These are phyloP conservation scores for Botryosphaeria dothidea DNA, from an alignment of 2,329 filamentous ascomycete species.

Conservation along the genomic window DNA sequence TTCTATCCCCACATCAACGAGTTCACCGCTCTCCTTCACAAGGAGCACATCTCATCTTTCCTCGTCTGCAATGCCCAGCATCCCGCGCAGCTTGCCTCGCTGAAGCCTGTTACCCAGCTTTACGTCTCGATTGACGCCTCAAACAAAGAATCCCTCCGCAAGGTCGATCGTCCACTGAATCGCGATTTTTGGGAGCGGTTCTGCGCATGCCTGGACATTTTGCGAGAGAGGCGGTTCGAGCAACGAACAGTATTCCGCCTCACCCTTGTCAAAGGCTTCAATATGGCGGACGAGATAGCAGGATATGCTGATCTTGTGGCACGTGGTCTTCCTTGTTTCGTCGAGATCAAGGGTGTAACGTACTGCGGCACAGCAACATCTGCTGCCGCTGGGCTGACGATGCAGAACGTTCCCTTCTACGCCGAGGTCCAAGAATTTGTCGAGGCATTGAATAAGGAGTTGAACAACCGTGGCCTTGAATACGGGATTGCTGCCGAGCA, in stretches of 20 bases:
- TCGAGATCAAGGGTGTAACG: conserved; percentile 95
- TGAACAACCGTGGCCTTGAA: conserved; percentile 68
- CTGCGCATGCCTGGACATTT: conserved; percentile 83
- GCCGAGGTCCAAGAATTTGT: conserved; percentile 86
- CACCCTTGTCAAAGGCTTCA: conserved; percentile 97
- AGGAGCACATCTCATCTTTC: conserved; percentile 86
- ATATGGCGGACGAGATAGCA: conserved; percentile 87
- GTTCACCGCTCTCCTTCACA: conserved; percentile 80
- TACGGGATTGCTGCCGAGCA: conserved; percentile 96
- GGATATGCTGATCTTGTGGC: conserved; percentile 91
- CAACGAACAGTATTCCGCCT: conserved; percentile 94
- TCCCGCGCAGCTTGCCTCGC: conserved; percentile 79
- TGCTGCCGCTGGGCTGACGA: conserved; percentile 82
- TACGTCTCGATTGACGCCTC: conserved; percentile 96
- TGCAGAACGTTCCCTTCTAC: conserved; percentile 97
- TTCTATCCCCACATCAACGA: conserved; percentile 98
- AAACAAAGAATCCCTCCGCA: conserved; percentile 81
- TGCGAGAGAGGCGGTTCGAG: conserved; percentile 77
- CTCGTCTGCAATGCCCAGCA: conserved; percentile 97
- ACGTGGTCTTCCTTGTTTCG: conserved; percentile 82
- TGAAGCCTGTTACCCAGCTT: conserved; percentile 87
- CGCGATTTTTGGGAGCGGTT: conserved; percentile 98
- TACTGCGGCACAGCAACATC: conserved; percentile 92
- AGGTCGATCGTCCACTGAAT: conserved; percentile 89
- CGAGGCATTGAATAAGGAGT: conserved; percentile 67